These are phyloP conservation scores for Leptographium radiaticola DNA, from an alignment of 2,329 filamentous ascomycete genomes.

Conservation along the genomic window DNA sequence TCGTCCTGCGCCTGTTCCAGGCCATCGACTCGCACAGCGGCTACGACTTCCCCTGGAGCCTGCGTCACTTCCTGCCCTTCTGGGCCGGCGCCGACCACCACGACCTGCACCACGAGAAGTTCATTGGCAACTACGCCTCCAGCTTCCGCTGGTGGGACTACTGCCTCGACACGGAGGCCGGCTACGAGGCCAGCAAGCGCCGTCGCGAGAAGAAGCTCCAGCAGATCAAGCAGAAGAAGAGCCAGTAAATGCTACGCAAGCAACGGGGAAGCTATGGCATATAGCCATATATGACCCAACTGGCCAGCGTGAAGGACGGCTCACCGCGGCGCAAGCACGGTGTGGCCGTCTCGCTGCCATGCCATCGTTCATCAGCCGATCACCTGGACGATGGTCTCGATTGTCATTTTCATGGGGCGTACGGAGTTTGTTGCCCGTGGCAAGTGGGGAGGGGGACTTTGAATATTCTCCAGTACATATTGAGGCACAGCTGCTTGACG, in stretches of 20 bases:
- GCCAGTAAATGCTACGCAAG: slow-evolving; percentile 42
- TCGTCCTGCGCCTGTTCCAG: slow-evolving; percentile 83
- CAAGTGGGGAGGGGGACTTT: not conserved
- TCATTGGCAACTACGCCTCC: slow-evolving; percentile 95
- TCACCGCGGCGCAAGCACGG: too few species aligned
- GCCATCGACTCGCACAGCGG: slow-evolving; percentile 95
- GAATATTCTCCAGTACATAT: not conserved
- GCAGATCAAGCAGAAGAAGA: slow-evolving; percentile 53
- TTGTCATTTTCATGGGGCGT: not conserved
- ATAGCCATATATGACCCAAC: too few species aligned
- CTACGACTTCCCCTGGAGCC: slow-evolving; percentile 95
- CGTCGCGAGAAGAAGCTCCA: slow-evolving; percentile 67
- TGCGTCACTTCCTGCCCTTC: slow-evolving; percentile 86
- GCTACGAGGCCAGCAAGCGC: slow-evolving; percentile 71
- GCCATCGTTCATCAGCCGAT: not conserved
- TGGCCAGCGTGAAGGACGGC: too few species aligned
- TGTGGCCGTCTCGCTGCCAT: too few species aligned
- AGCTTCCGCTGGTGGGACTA: slow-evolving; percentile 99
- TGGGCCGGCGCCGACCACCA: slow-evolving; percentile 97
- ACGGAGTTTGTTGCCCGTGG: slow-evolving; percentile 1
- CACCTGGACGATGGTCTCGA: not conserved
- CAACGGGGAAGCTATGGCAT: too few species aligned
- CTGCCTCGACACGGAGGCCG: slow-evolving; percentile 82
- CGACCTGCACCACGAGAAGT: slow-evolving; percentile 94
- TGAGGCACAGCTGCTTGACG: not conserved